phyloP scores from a whole-genome alignment of 2,329 filamentous ascomycete species.

The Hypomyces perniciosus region DNA sequence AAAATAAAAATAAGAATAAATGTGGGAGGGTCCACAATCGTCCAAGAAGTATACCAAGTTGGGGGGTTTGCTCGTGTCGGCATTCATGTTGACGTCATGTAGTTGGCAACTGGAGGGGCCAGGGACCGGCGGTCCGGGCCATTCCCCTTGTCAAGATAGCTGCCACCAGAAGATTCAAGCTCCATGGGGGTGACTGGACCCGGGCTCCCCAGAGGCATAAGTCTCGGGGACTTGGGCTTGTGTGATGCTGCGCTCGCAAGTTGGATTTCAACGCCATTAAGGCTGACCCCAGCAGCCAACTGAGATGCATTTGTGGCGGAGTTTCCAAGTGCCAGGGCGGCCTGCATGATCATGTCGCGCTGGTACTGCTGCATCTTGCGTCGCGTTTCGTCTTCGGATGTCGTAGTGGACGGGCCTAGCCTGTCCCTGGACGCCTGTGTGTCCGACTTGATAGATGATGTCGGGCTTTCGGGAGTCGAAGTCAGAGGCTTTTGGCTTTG shows the following conservation, averaged over 20 bases:
- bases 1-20: neutral
- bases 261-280: slow-evolving; percentile 32
- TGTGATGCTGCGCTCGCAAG: slow-evolving; percentile 33
- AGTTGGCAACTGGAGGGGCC: neutral
- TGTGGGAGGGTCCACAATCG: neutral
- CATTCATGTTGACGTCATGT: neutral
- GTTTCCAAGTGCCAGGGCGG: slow-evolving; percentile 37
- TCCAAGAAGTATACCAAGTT: neutral
- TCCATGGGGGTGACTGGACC: slow-evolving; percentile 59
- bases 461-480: slow-evolving; percentile 10
- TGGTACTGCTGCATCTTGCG: slow-evolving; percentile 53
- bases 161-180: slow-evolving; percentile 35
- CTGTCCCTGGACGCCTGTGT: slow-evolving; percentile 23
- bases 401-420: slow-evolving; percentile 10
- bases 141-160: slow-evolving; percentile 29
- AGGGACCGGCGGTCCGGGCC: neutral
- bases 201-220: slow-evolving; percentile 50
- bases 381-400: slow-evolving; percentile 38
- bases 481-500: slow-evolving; percentile 15
- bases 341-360: slow-evolving; percentile 55
- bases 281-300: slow-evolving; percentile 24
- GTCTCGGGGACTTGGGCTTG: slow-evolving; percentile 44
- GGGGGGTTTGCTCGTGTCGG: neutral
- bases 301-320: slow-evolving; percentile 21
- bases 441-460: slow-evolving; percentile 30